Evolutionary conservation across 352 stramenopile genomes (phyloP), one percentile per base, ranked within the genome.

Genomic region (Pythium insidiosum): DNA sequence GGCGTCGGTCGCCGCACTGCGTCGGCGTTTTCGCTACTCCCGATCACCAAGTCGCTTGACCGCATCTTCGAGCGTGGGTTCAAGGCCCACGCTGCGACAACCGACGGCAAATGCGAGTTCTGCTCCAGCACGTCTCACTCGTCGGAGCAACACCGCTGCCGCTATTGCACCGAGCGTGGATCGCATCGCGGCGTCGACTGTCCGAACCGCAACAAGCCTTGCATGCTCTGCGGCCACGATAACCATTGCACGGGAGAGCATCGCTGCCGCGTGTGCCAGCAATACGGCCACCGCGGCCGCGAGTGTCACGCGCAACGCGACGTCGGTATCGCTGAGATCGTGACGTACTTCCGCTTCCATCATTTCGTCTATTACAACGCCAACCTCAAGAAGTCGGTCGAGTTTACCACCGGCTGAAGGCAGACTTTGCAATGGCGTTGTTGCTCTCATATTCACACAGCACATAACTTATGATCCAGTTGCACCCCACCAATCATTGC

Each of bases 351-450:
- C 53, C 80, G 78, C 16, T 93, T 84, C 54, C 80, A 93, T 34
- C 70, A 90, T 47, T 93, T 89, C 52, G 60, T 93, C 15, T 93
- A 93, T 53, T 93, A 93, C 72, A 90, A 89, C 57, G 69, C 70
- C 26, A 93, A 93, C 47, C 63, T 93, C 42, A 90, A 90, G 44
- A 84, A 84, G 49, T 88, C 79, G 31, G 80, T 90, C 55, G 77
- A 92, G 48, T 91, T 91, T 46, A 80, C 76, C 6, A 69, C 72
- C 37, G 30, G 21, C n/a, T 58, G 47, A 26, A 6, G 20, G 31
- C 15, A 19, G 11, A 49, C 13, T 15, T 4, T 21, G 11, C 20
- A 13, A 30, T 10, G 5, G 21, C 20, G 19, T 36, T 44, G 47
- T 53, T 53, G 34, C n/a, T n/a, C n/a, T n/a, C n/a, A n/a, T n/a